Base-by-base conservation (phyloP, 345 rosid species). In the Mallotus nudiflorus region DNA sequence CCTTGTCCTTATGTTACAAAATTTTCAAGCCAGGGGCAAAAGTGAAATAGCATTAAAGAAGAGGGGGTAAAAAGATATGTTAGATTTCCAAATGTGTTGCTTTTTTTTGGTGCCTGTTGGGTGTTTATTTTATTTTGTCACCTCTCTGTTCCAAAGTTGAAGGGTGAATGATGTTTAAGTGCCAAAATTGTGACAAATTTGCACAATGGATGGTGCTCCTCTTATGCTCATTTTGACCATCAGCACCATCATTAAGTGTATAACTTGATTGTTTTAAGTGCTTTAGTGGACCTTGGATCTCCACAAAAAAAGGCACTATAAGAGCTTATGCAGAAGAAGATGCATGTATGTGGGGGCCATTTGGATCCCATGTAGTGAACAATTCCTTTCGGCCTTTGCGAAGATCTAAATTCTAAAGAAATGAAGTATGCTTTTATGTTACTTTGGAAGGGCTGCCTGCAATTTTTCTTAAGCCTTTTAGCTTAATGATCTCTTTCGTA, bases 71-170 rank as follows among this genome's bases (percentile, higher is more conserved):
- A 37, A n/a, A 42, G 22, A 49, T 42, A 3, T 33, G 1, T 42
- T 42, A 42, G 46, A 42, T 42, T 42, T 42, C 13, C 46, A 42
- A 12, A 42, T 8, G 14, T 4, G 14, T 57, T 5, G 5, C 52
- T 71, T 35, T 61, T 62, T 45, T 53, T n/a, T 39, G 37, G 39
- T 58, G 65, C 73, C 70, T 67, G 75, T 49, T 65, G 55, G n/a
- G 52, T 29, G 29, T 45, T 80, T 33, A 33, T 33, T 33, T 33
- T 42, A 8, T 42, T 71, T 76, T 77, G 79, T 78, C 77, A 10
- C 73, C 45, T 79, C 65, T 44, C 28, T 82, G 83, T 76, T 82
- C 84, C 80, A 78, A 66, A 75, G 60, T 60, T 64, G 70, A 77
- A 65, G 80, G 81, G 69, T 59, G 45, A 24, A 20, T 62, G 39